Conservation (phyloP, 202 grass and related monocot genomes). For the Schoenoplectus tabernaemontani region DNA sequence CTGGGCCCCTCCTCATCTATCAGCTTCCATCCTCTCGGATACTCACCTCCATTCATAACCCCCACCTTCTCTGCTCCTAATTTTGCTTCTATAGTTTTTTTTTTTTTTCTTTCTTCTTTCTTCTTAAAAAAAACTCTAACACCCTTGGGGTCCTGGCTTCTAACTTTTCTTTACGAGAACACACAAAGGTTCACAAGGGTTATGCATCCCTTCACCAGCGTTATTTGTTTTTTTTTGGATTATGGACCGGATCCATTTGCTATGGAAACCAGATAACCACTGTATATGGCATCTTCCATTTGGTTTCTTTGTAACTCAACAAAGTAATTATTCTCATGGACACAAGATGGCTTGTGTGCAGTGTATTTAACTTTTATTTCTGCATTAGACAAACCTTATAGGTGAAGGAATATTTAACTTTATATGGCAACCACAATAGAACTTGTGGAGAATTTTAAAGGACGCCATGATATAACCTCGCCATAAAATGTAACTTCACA, state of each 20-base stretch:
- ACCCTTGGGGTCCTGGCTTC: not conserved
- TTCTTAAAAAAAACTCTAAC: not conserved
- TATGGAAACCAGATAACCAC: not conserved
- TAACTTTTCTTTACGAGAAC: not conserved
- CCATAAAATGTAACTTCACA: not conserved
- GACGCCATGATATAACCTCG: not conserved
- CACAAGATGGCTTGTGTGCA: not conserved
- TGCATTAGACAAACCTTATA: not conserved
- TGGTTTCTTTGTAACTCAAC: not conserved
- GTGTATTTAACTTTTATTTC: not conserved
- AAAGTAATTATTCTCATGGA: not conserved
- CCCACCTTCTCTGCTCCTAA: not conserved
- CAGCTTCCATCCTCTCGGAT: constrained; percentile 12
- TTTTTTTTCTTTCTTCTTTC: not conserved
- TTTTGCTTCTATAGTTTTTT: not conserved
- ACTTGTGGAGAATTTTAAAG: not conserved
- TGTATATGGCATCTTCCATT: not conserved
- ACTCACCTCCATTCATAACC: not conserved
- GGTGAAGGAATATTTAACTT: not conserved
- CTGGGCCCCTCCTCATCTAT: constrained; percentile 15
- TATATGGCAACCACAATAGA: not conserved
- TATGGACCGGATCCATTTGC: not conserved
- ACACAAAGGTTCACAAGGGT: not conserved
- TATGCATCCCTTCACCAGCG: not conserved
- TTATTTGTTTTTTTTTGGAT: not conserved